Base-by-base conservation (phyloP, 1,284 basidiomycete species). In the Filobasidium uniguttulatum region DNA sequence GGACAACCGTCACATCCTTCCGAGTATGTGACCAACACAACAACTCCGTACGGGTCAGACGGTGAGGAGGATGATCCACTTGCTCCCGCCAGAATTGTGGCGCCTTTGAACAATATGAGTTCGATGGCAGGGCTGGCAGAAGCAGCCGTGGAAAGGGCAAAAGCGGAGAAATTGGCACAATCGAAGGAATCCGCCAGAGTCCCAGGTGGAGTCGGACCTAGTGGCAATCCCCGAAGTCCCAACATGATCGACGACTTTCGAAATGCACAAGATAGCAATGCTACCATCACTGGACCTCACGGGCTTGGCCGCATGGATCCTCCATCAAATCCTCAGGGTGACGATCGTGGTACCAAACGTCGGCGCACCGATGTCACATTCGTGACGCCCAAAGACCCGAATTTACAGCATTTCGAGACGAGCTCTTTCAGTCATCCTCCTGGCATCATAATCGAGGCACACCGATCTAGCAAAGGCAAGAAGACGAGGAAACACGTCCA, bases 41-140 rank as follows among this genome's bases (percentile, higher is more conserved):
- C n/a, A n/a, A n/a, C 29, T 35, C 23, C 45, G 30, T 10, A 41
- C 33, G 37, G 40, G 35, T 55, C 49, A 8, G 49, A 49, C 20
- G 54, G 48, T 1, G 54, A 55, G 15, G 54, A 48, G 3, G 62
- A 66, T 12, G 63, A 68, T 49, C 59, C 66, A 1, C 55, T 67
- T 3, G 63, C 54, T 5, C 54, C 64, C 1, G 62, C 63, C 20
- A 60, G 62, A 43, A 70, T 70, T 41, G 62, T 63, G 57, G 65
- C 63, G 30, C 68, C 68, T 0, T 54, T 70, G 0, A 65, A 63
- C 0, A 58, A 61, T 8, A 65, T 69, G 64, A 62, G 62, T 14
- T 66, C 62, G 41, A 68, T 70, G 67, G 68, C 68, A 1, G 67
- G 65, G 4, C 48, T 70, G 44, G 68, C 67, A 0, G 67, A 70